Percentiles rank a stretch among this genome's conserved stretches.
Conservation (phyloP, 2,329 filamentous ascomycete species). For the Thermochaetoides dissita region DNA sequence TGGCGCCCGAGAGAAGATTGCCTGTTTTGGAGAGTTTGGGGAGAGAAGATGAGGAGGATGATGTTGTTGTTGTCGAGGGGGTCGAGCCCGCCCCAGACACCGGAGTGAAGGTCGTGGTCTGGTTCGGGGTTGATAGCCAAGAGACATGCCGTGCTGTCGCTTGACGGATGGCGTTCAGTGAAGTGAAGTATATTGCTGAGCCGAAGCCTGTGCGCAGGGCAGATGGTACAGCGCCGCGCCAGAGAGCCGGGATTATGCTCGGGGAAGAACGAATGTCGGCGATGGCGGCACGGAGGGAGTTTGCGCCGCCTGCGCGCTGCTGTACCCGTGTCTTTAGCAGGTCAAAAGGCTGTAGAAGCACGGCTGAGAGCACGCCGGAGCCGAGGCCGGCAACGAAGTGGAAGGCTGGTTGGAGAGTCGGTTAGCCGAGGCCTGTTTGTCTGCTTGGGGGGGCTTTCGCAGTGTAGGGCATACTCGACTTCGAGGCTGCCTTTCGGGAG, state of each 20-base stretch:
- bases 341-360: constrained; percentile 87
- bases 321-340: constrained; percentile 93
- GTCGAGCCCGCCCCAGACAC: not conserved
- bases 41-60: constrained; percentile 49
- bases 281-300: constrained; percentile 55
- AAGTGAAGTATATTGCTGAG: constrained; percentile 85
- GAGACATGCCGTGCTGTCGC: constrained; percentile 34
- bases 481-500: constrained; percentile 19
- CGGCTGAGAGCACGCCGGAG: constrained; percentile 75
- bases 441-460: not conserved
- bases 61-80: constrained; percentile 30
- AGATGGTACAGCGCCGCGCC: constrained; percentile 85
- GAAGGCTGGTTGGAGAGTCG: constrained; percentile 39
- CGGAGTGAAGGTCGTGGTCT: no score
- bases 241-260: constrained; percentile 52
- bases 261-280: constrained; percentile 44
- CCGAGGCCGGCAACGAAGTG: constrained; percentile 81
- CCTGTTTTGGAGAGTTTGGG: constrained; percentile 71
- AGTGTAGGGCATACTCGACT: constrained; percentile 19
- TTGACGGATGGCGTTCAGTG: constrained; percentile 71
- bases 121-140: constrained; percentile 17
- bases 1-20: constrained; percentile 74
- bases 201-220: constrained; percentile 89
- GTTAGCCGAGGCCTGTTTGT: not conserved
- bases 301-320: constrained; percentile 50